Evolutionary conservation across 2,329 filamentous ascomycete genomes (phyloP).

Genomic region (Apiospora phragmitis): DNA sequence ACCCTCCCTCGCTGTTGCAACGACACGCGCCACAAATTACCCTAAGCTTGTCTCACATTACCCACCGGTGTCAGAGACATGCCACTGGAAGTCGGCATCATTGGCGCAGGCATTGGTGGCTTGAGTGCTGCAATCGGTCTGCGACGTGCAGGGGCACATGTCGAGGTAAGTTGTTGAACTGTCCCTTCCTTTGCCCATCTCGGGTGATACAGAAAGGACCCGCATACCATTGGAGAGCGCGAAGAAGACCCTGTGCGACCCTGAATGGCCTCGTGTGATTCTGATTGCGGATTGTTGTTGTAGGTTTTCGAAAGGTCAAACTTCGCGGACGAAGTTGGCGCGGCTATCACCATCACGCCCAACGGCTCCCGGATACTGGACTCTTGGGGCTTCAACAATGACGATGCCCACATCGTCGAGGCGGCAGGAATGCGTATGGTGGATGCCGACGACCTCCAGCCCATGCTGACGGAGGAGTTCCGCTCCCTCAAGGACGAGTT

Average conservation of each 20-base stretch:
- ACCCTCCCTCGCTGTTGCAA: not conserved
- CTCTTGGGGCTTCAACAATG: constrained; percentile 37
- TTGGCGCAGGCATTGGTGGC: constrained; percentile 19
- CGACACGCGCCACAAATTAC: constrained; percentile 1
- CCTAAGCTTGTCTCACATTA: constrained; percentile 2
- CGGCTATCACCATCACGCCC: constrained; percentile 39
- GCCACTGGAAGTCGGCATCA: constrained; percentile 16
- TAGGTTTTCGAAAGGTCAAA: constrained; percentile 39
- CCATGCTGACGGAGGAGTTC: constrained; percentile 10
- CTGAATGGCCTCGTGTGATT: not conserved
- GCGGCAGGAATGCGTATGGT: constrained; percentile 22
- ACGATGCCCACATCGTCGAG: constrained; percentile 27
- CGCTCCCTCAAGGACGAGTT: constrained; percentile 2
- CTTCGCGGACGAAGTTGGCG: constrained; percentile 38
- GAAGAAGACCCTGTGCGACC: not conserved
- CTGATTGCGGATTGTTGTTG: not conserved
- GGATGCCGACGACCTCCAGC: constrained; percentile 29
- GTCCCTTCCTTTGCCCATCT: not conserved
- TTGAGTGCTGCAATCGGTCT: constrained; percentile 17
- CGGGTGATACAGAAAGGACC: not conserved
- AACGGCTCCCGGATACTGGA: constrained; percentile 37
- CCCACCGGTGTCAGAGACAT: constrained; percentile 4
- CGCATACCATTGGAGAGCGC: not conserved
- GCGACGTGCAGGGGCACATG: constrained; percentile 16
- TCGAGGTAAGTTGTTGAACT: constrained; percentile 13